Percentiles rank a stretch among this genome's conserved stretches.
Evolutionary conservation across 495 filamentous ascomycete genomes (phyloP).

Genomic region (Glutinoglossum americanum): DNA sequence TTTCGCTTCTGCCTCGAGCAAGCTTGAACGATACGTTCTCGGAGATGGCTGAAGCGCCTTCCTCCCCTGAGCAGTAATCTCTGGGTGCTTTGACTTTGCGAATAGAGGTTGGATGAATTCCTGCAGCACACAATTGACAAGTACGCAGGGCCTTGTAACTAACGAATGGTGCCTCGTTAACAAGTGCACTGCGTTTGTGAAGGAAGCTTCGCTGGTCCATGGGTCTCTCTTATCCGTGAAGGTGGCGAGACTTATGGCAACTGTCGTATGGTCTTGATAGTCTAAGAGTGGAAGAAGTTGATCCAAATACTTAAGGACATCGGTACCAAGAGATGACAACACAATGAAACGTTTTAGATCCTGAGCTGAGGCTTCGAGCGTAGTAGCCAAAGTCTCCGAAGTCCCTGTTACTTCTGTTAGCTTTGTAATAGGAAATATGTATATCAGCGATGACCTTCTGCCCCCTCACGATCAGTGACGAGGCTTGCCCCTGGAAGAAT

Average conservation of each 20-base stretch:
- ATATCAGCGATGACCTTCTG: conserved; percentile 6
- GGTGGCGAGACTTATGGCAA: conserved; percentile 7
- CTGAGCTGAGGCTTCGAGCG: background rate
- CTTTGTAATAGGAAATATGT: conserved; percentile 12
- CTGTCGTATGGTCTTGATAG: conserved; percentile 11
- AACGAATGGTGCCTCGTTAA: background rate
- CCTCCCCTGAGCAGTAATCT: conserved; percentile 39
- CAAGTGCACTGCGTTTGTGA: background rate
- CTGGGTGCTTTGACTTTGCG: conserved; percentile 35
- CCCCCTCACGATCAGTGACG: conserved; percentile 1
- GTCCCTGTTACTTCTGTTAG: conserved; percentile 10
- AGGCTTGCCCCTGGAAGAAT: conserved; percentile 17
- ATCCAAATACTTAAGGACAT: background rate
- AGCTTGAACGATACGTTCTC: conserved; percentile 22
- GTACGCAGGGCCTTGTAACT: background rate
- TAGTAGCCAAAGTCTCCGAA: background rate
- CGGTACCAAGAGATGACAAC: background rate
- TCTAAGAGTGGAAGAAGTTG: conserved; percentile 11
- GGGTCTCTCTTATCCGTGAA: conserved; percentile 29
- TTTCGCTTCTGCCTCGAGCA: conserved; percentile 28
- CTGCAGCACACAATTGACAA: conserved; percentile 32
- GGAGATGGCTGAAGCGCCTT: conserved; percentile 32
- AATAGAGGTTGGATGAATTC: conserved; percentile 45
- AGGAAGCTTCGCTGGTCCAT: conserved; percentile 26
- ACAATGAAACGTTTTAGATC: background rate